Conservation (phyloP, 495 filamentous ascomycete genomes). For the Aspergillus affinis region DNA sequence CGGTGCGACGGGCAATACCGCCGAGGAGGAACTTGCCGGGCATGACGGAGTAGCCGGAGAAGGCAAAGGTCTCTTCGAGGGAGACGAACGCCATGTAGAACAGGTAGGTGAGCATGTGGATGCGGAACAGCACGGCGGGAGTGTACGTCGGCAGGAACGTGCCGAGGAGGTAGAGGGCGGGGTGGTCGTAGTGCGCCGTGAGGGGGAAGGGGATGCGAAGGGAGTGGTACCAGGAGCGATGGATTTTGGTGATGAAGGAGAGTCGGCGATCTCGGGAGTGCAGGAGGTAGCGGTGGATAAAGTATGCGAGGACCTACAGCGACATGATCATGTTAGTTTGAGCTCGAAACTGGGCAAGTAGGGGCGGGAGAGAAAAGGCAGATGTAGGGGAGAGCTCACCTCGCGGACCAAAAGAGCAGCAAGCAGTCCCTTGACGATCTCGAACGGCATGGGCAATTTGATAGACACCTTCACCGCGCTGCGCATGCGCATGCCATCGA, state of each 20-base stretch:
- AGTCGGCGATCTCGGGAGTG: slow-evolving; percentile 46
- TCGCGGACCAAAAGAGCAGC: slow-evolving; percentile 55
- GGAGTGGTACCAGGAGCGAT: slow-evolving; percentile 65
- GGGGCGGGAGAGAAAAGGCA: neutral
- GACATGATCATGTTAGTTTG: neutral
- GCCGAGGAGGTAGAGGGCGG: slow-evolving; percentile 65
- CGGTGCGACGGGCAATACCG: slow-evolving; percentile 69
- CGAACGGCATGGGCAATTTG: slow-evolving; percentile 61
- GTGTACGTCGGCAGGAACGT: slow-evolving; percentile 72
- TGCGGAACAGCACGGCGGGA: slow-evolving; percentile 63
- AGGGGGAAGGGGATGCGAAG: slow-evolving; percentile 62
- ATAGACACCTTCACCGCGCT: slow-evolving; percentile 60
- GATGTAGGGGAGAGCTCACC: slow-evolving; percentile 31
- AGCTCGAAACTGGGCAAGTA: neutral
- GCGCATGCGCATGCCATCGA: slow-evolving; percentile 45
- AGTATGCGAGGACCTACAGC: slow-evolving; percentile 55
- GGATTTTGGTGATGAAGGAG: slow-evolving; percentile 42
- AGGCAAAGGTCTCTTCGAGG: slow-evolving; percentile 72
- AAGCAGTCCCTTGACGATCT: slow-evolving; percentile 52
- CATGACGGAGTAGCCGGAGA: slow-evolving; percentile 73
- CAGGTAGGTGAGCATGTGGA: slow-evolving; percentile 79
- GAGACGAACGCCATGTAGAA: slow-evolving; percentile 66
- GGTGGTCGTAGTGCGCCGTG: slow-evolving; percentile 78
- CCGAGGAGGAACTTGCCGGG: slow-evolving; percentile 71
- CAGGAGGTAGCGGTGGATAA: slow-evolving; percentile 69